Base-by-base conservation (phyloP, 1,284 basidiomycete species). In the Ceratobasidium sp. region DNA sequence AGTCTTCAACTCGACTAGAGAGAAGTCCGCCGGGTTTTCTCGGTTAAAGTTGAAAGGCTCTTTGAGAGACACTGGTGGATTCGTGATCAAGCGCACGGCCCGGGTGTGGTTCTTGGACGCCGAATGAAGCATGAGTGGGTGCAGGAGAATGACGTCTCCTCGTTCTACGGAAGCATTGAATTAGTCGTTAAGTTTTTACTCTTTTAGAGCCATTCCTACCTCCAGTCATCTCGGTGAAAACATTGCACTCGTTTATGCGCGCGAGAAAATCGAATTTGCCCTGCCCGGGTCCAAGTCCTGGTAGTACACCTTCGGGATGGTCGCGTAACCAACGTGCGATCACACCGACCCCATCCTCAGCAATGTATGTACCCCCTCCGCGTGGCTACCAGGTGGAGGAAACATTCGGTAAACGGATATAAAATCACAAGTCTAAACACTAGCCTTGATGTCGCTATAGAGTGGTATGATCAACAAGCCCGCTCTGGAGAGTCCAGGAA, bases 61-160 rank as follows among this genome's bases (percentile, higher is more conserved):
- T 65, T 80, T 82, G 48, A 88, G 79, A 48, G 81, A 78, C 5
- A 88, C 87, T 8, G 86, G 87, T 70, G 87, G 88, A 76, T 89
- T 89, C 50, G 86, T 88, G 77, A 89, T 88, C 71, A 89, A 81
- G 67, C 87, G 81, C 50, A 84, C 85, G 18, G 83, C 77, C 21
- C 87, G 84, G 41, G 84, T 78, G 74, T 84, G 81, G 77, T 89
- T 89, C 79, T 84, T 86, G 48, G 85, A 85, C 18, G 88, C 87
- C 9, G 86, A 85, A 76, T 89, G 87, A 71, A 87, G 79, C 87
- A 88, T 89, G 72, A 89, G 79, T 0, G 87, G 87, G 79, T 89
- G 87, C 80, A 89, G 80, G 39, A 89, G 81, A n/a, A 88, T 83
- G 26, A 88, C 87, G 76, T 89, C 88, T 28, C 87, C 88, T 53